Base-by-base conservation (phyloP, 1,284 basidiomycete species). In the Sporisorium exsertum region DNA sequence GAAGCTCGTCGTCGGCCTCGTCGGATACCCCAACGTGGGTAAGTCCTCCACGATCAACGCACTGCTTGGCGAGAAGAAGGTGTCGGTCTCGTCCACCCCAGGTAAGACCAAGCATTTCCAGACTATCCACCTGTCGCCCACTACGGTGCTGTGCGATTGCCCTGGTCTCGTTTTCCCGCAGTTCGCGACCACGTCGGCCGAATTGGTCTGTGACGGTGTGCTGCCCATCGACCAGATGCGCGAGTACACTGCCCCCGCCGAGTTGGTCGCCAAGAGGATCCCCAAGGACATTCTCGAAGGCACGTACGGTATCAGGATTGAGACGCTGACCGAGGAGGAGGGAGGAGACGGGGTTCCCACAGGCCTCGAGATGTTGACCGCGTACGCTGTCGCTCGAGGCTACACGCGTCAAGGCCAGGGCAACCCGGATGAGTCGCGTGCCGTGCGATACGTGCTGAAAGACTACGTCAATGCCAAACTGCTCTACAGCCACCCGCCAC, bases 21-120 rank as follows among this genome's bases (percentile, higher is more conserved):
- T 90, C 43, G 90, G 90, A 20, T 90, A 90, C 85, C 97, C 97
- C 0, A 85, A 85, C 64, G 84, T 85, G 15, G 84, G 84, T 52
- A 85, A 85, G 63, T 84, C 83, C 3, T 83, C 81, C 15, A 84
- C 83, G 15, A 84, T 85, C 80, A 85, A 85, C 20, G 84, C 84
- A 12, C 64, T 85, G 50, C 77, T 84, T 2, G 83, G 83, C 54
- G 79, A 79, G 27, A 85, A 85, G 60, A 85, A 85, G 72, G 84
- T 85, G 10, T 84, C 82, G 32, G 84, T 85, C 52, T 83, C 81
- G 16, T 67, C 82, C 10, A 85, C 84, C 7, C 84, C 84, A 2
- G 84, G 97, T 77, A 98, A 99, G 87, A 99, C 97, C 32, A 99
- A 99, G 86, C 97, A 99, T 87, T 98, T 99, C 88, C 97, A 99